Conservation (phyloP, 1,284 basidiomycete species). For the Trametes versicolor region DNA sequence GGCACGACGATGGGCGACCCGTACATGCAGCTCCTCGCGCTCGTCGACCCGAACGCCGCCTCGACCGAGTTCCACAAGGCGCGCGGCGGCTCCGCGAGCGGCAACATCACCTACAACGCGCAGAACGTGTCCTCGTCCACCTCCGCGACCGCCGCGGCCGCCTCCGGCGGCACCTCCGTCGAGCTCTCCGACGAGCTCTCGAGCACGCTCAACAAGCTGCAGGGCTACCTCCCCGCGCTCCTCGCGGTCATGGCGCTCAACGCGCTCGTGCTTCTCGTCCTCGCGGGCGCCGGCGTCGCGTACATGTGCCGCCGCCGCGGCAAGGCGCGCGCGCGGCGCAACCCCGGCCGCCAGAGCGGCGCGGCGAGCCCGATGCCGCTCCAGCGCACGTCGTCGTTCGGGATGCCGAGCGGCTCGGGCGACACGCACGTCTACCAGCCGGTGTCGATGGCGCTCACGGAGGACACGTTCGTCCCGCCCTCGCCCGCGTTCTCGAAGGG, state of each 20-base stretch:
- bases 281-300: slow-evolving; percentile 60
- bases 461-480: slow-evolving; percentile 75
- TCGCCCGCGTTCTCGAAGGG: slow-evolving; percentile 65
- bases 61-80: slow-evolving; percentile 72
- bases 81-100: slow-evolving; percentile 69
- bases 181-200: slow-evolving; percentile 63
- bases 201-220: slow-evolving; percentile 66
- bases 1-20: slow-evolving; percentile 73
- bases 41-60: slow-evolving; percentile 73
- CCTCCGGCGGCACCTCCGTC: slow-evolving; percentile 48
- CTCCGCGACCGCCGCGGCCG: slow-evolving; percentile 47
- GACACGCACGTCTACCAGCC: slow-evolving; percentile 60
- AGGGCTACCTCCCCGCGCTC: slow-evolving; percentile 72
- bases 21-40: slow-evolving; percentile 76
- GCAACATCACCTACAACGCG: slow-evolving; percentile 74
- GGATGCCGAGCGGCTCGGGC: slow-evolving; percentile 22
- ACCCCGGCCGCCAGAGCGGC: slow-evolving; percentile 51
- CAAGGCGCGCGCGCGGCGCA: slow-evolving; percentile 50
- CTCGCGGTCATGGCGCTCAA: slow-evolving; percentile 78
- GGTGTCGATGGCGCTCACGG: slow-evolving; percentile 79
- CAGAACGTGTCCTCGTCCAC: slow-evolving; percentile 53
- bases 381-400: slow-evolving; percentile 40
- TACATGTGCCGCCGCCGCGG: slow-evolving; percentile 56
- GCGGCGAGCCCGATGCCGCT: slow-evolving; percentile 63
- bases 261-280: slow-evolving; percentile 68